phyloP scores from a whole-genome alignment of 2,329 filamentous ascomycete genomes.

The Pyrenochaeta sp. region DNA sequence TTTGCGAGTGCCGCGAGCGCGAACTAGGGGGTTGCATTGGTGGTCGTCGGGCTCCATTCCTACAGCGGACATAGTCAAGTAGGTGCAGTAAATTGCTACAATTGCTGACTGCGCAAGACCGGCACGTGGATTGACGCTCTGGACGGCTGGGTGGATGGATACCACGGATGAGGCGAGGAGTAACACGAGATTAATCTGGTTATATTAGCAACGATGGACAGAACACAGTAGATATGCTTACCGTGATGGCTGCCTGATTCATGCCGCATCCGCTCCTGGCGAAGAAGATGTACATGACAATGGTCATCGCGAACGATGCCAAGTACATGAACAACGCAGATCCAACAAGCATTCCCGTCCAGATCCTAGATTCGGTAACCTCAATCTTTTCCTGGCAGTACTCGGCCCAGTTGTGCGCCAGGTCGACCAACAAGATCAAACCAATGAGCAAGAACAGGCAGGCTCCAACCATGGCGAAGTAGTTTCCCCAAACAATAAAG shows the following conservation, averaged over 20 bases:
- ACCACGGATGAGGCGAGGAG: conserved; percentile 81
- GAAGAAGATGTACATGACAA: conserved; percentile 98
- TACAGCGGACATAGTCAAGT: conserved; percentile 96
- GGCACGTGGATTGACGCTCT: conserved; percentile 91
- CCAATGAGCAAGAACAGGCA: conserved; percentile 94
- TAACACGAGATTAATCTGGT: conserved; percentile 79
- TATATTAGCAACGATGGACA: conserved; percentile 4
- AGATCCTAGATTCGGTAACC: conserved; percentile 80
- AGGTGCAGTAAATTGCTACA: conserved; percentile 97
- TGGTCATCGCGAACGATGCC: conserved; percentile 88
- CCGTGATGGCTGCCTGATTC: conserved; percentile 94
- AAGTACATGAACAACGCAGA: conserved; percentile 95
- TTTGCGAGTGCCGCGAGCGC: conserved; percentile 84
- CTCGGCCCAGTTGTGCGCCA: conserved; percentile 97
- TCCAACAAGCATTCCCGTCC: conserved; percentile 87
- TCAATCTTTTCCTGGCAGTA: conserved; percentile 95
- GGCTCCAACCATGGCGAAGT: conserved; percentile 84
- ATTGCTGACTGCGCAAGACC: conserved; percentile 97
- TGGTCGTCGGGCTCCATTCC: conserved; percentile 98
- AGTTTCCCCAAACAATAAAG: conserved; percentile 96
- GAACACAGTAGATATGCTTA: conserved; percentile 41
- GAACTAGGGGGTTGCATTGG: conserved; percentile 90
- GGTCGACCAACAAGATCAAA: conserved; percentile 88
- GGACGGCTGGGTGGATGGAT: conserved; percentile 87
- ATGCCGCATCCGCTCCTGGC: conserved; percentile 81